Percentiles rank a stretch among this genome's conserved stretches.
Evolutionary conservation across 2,329 filamentous ascomycete species (phyloP).

Genomic region (Aureobasidium sp.): DNA sequence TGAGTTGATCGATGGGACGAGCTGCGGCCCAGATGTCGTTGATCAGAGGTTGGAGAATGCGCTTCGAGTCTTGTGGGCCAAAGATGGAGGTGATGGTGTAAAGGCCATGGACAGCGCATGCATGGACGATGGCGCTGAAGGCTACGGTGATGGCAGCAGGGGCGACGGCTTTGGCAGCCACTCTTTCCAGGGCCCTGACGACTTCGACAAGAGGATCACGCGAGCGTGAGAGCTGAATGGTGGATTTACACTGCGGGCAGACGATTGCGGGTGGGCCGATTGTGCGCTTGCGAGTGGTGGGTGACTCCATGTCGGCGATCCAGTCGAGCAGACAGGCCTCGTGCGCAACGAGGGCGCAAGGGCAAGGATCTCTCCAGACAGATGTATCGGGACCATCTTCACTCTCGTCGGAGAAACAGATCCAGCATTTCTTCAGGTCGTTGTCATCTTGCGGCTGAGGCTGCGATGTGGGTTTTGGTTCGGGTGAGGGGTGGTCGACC

Average conservation of each 20-base stretch:
- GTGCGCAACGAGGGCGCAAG: conserved; percentile 84
- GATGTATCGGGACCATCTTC: conserved; percentile 55
- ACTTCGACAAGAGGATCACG: conserved; percentile 64
- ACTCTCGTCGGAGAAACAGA: conserved; percentile 60
- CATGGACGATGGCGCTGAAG: conserved; percentile 34
- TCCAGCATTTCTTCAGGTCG: conserved; percentile 56
- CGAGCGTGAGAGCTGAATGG: conserved; percentile 69
- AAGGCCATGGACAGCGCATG: conserved; percentile 51
- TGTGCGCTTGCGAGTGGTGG: conserved; percentile 41
- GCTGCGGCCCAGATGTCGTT: conserved; percentile 30
- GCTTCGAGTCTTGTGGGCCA: conserved; percentile 52
- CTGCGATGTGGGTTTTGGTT: not conserved
- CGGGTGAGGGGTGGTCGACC: not conserved
- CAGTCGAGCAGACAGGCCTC: conserved; percentile 84
- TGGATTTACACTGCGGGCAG: conserved; percentile 84
- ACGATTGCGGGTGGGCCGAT: conserved; percentile 54
- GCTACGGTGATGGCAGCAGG: conserved; percentile 48
- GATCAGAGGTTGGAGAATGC: conserved; percentile 44
- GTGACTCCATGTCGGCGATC: conserved; percentile 80
- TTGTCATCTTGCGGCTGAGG: conserved; percentile 24
- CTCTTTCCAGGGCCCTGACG: conserved; percentile 52
- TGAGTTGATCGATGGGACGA: conserved; percentile 23
- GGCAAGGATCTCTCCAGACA: conserved; percentile 81
- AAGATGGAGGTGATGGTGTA: conserved; percentile 61
- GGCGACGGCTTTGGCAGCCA: conserved; percentile 54